Conservation (phyloP, 73 alveolate genomes). For the Paramecium bursaria region DNA sequence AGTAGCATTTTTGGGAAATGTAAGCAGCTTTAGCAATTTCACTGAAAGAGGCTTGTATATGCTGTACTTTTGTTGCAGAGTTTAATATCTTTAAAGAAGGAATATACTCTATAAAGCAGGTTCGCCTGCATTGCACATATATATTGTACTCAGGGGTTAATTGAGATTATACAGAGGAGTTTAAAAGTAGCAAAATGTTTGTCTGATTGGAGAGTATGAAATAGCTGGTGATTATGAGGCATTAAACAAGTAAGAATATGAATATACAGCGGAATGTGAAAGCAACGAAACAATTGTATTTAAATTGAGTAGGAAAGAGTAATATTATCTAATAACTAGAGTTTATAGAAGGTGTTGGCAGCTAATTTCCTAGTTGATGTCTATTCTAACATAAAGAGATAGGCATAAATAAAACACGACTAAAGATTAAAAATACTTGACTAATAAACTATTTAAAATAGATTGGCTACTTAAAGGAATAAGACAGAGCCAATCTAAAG, state of each 20-base stretch:
- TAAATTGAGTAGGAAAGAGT: conserved; percentile 5
- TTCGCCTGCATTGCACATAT: conserved; percentile 30
- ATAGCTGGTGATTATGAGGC: conserved; percentile 8
- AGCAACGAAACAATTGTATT: not conserved
- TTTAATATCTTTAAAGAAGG: not conserved
- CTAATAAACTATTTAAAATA: not conserved
- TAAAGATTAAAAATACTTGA: not conserved
- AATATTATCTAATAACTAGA: not conserved
- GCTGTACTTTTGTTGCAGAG: not conserved
- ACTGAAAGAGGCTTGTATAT: conserved; percentile 5
- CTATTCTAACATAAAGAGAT: not conserved
- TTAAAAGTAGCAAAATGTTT: not conserved
- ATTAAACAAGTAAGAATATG: not conserved
- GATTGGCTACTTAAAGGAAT: not conserved
- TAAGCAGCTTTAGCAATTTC: conserved; percentile 35
- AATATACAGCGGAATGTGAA: conserved; percentile 53
- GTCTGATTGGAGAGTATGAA: not conserved
- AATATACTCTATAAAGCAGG: conserved; percentile 15
- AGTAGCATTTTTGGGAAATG: conserved; percentile 10
- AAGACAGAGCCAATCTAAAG: conserved; percentile 12
- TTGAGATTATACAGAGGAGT: not conserved
- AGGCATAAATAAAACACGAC: not conserved
- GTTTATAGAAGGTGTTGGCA: conserved; percentile 26
- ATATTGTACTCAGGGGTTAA: conserved; percentile 49
- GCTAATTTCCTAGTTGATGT: not conserved